Percentiles rank a stretch among this genome's conserved stretches.
Conservation (phyloP, 2,329 filamentous ascomycete species). For the Aureobasidium lini region DNA sequence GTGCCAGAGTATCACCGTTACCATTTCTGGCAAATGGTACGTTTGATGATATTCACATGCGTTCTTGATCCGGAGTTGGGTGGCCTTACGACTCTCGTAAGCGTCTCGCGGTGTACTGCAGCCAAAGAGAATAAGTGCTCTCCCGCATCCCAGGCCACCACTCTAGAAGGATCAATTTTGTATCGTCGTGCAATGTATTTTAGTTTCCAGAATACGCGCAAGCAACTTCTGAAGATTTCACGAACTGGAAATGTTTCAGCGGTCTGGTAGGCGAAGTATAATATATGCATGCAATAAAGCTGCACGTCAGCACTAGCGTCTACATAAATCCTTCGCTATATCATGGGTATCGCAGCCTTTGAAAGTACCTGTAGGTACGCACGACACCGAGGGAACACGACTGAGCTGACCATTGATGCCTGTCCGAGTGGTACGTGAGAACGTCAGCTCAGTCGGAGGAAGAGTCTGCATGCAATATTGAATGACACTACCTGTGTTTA, state of each 20-base stretch:
- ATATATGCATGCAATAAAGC: background rate
- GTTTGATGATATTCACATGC: background rate
- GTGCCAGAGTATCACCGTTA: background rate
- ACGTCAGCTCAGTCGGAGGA: background rate
- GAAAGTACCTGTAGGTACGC: background rate
- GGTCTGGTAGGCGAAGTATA: background rate
- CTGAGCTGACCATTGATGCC: background rate
- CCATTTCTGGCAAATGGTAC: background rate
- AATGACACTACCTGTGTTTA: background rate
- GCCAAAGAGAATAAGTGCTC: background rate
- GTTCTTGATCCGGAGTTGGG: background rate
- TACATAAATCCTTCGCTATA: background rate
- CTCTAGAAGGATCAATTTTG: background rate
- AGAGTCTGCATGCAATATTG: no score
- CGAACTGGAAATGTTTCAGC: background rate
- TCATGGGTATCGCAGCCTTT: background rate
- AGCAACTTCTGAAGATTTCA: no score
- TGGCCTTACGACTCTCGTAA: background rate
- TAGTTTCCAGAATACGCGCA: no score
- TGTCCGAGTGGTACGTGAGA: background rate
- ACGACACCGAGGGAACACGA: background rate
- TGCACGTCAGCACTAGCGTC: background rate
- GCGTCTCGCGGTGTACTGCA: background rate
- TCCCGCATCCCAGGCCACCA: background rate
- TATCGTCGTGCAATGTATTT: background rate